Conservation (phyloP, 2,329 filamentous ascomycete genomes). For the Arthrinium phaeospermum region DNA sequence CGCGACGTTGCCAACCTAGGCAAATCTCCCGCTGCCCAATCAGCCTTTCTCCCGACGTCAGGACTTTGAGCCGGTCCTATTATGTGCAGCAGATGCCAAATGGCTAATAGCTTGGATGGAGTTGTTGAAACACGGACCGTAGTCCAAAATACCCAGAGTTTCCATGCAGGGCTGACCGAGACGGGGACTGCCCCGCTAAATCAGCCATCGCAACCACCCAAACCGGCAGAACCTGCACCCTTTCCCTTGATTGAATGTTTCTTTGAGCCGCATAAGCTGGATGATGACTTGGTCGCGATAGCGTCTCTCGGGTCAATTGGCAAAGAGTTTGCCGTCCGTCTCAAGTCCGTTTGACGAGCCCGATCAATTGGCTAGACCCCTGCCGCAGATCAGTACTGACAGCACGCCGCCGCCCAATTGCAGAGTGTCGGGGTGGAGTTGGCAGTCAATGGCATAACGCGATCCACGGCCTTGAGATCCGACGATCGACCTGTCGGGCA, state of each 20-base stretch:
- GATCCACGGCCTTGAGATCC: not conserved
- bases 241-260: not conserved
- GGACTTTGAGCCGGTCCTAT: not conserved
- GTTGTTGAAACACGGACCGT: not conserved
- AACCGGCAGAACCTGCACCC: not conserved
- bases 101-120: not conserved
- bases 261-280: not conserved
- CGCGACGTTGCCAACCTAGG: not conserved
- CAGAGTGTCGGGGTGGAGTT: not conserved
- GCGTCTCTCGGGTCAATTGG: not conserved
- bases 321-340: not conserved
- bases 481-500: not conserved
- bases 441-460: slow-evolving; percentile 3
- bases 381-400: not conserved
- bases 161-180: not conserved
- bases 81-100: not conserved
- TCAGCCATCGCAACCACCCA: not conserved
- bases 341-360: slow-evolving; percentile 11
- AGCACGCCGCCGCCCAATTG: not conserved
- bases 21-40: not conserved
- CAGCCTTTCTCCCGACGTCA: not conserved
- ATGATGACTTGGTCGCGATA: not conserved
- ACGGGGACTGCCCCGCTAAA: not conserved
- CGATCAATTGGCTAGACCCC: not conserved
- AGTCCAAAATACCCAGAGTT: not conserved